Evolutionary conservation across 441 rosid species (phyloP).

Genomic region (Pelargonium australe): DNA sequence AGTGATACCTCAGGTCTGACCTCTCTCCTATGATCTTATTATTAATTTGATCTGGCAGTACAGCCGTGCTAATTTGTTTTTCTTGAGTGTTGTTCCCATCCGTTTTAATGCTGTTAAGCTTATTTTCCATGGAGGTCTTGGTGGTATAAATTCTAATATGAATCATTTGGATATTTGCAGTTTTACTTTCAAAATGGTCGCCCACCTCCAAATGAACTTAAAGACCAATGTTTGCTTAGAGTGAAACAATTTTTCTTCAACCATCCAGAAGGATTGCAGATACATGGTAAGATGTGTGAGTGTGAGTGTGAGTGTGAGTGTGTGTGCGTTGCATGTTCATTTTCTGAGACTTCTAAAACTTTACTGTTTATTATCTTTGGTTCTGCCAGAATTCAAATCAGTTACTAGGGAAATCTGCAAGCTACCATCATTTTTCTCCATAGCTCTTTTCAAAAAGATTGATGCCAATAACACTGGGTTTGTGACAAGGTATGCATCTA

Average conservation of each 20-base stretch:
- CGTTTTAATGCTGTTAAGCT: conserved; percentile 9
- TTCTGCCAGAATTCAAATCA: conserved; percentile 66
- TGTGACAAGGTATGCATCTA: conserved; percentile 59
- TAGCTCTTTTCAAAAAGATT: conserved; percentile 67
- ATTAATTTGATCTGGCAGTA: not conserved
- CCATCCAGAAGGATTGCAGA: conserved; percentile 66
- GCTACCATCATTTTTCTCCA: conserved; percentile 89
- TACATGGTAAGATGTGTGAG: conserved; percentile 47
- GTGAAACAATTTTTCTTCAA: conserved; percentile 68
- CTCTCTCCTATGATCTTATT: conserved; percentile 3
- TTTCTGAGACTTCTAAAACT: conserved; percentile 15
- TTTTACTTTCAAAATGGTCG: conserved; percentile 92
- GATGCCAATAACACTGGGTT: conserved; percentile 58
- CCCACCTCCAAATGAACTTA: conserved; percentile 76
- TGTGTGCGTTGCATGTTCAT: conserved; percentile 2
- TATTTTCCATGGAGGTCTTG: conserved; percentile 9
- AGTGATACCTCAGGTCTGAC: conserved; percentile 80
- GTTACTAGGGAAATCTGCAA: conserved; percentile 92
- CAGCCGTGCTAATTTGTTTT: conserved; percentile 9
- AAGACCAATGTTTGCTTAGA: conserved; percentile 65
- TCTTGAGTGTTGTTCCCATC: not conserved
- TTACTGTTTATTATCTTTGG: conserved; percentile 18
- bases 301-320: not conserved
- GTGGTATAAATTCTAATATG: conserved; percentile 14
- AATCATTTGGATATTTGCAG: conserved; percentile 36